Percentiles rank a stretch among this genome's conserved stretches.
These are phyloP conservation scores for Fusarium metavorans DNA, from an alignment of 2,329 filamentous ascomycete genomes.

Conservation along the genomic window DNA sequence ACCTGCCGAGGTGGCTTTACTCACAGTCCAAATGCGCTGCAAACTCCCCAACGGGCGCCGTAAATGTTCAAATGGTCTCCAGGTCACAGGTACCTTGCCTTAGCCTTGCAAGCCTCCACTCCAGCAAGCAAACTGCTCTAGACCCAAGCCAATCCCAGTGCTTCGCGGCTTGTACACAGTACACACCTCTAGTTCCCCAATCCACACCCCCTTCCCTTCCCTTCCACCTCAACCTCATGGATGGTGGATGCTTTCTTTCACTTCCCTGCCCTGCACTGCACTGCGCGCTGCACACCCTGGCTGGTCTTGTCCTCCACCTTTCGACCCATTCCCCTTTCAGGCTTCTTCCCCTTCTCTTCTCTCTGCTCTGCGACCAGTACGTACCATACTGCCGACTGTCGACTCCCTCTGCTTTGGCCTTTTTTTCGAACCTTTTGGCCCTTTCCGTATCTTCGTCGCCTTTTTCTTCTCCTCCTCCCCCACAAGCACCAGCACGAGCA, in stretches of 20 bases:
- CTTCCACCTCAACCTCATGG: constrained; percentile 15
- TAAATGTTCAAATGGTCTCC: not conserved
- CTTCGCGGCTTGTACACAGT: constrained; percentile 14
- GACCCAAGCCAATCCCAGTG: constrained; percentile 1
- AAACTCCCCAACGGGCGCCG: constrained; percentile 23
- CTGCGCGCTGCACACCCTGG: not conserved
- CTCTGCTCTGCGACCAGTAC: constrained; percentile 6
- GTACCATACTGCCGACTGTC: constrained; percentile 17
- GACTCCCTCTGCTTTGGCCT: constrained; percentile 40
- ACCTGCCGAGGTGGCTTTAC: not conserved
- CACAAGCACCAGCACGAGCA: not conserved
- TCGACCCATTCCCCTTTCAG: constrained; percentile 40
- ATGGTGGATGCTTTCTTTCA: constrained; percentile 21
- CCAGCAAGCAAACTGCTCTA: not conserved
- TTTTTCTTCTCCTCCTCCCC: constrained; percentile 31
- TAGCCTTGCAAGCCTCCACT: not conserved
- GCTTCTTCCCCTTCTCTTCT: constrained; percentile 39
- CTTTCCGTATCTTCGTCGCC: constrained; percentile 24
- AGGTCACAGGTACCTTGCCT: constrained; percentile 20
- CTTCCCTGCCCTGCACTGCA: not conserved
- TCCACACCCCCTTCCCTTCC: constrained; percentile 28
- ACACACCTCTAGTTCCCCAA: constrained; percentile 14
- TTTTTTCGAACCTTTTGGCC: constrained; percentile 37
- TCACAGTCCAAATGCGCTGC: constrained; percentile 3
- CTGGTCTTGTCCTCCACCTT: constrained; percentile 11